Evolutionary conservation across 2,329 filamentous ascomycete genomes (phyloP).

Genomic region (Verticillium tricorpus): DNA sequence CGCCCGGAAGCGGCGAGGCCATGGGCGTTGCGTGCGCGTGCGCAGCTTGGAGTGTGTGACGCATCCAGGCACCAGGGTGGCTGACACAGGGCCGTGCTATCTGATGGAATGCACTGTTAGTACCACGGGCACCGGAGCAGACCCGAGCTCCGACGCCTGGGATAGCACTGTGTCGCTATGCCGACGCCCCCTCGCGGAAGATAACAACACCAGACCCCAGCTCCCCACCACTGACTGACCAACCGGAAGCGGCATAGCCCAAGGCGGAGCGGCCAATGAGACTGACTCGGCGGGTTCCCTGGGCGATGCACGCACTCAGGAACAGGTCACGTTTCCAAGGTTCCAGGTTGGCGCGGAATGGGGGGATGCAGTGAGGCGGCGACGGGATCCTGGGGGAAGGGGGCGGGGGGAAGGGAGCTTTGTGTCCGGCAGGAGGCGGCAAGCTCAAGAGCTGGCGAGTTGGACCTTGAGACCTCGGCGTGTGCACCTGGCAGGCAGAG

Average conservation of each 20-base stretch:
- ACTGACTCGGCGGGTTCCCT: slow-evolving; percentile 19
- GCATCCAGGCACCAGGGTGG: slow-evolving; percentile 10
- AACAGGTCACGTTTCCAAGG: slow-evolving; percentile 2
- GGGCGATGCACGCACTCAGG: slow-evolving; percentile 20
- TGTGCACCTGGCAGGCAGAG: too few species aligned
- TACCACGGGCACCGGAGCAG: neutral
- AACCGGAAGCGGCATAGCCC: slow-evolving; percentile 20
- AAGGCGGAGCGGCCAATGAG: slow-evolving; percentile 15
- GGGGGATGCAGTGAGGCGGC: neutral
- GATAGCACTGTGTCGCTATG: slow-evolving; percentile 1
- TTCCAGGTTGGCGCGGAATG: neutral
- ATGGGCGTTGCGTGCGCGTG: slow-evolving; percentile 15
- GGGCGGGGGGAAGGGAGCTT: neutral
- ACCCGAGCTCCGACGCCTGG: neutral
- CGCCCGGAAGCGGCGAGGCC: slow-evolving; percentile 7
- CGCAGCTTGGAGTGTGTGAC: slow-evolving; percentile 9
- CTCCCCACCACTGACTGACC: slow-evolving; percentile 13
- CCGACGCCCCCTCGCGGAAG: slow-evolving; percentile 4
- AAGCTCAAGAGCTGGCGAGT: too few species aligned
- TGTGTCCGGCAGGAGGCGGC: neutral
- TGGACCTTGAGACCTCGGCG: too few species aligned
- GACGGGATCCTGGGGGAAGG: too few species aligned
- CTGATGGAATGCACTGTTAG: neutral
- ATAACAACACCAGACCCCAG: slow-evolving; percentile 10
- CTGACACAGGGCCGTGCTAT: neutral